Base-by-base conservation (phyloP, 2,329 filamentous ascomycete genomes). In the Stylonectria norvegica region DNA sequence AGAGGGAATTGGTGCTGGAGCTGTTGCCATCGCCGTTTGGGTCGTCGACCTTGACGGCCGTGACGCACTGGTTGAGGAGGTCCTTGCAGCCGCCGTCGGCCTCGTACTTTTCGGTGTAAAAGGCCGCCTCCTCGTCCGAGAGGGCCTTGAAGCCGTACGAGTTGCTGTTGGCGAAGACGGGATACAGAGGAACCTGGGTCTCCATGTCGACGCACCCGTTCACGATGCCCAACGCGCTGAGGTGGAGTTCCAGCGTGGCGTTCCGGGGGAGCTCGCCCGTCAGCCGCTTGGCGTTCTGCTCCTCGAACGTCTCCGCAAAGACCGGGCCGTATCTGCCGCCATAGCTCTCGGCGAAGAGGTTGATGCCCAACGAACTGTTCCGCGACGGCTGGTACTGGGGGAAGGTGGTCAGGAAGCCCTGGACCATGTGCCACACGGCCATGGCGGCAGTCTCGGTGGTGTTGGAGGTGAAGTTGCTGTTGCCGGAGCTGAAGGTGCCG, bases 181-280 rank as follows among this genome's bases (percentile, higher is more conserved):
- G 72, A 48, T 77, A 80, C 50, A 65, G 76, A 3, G 76, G 73
- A 4, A 69, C 67, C 62, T 88, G 81, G 1, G 80, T 69, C 20
- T 79, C 59, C 50, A 76, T 71, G 55, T 89, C 86, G 23, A 89
- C 68, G 48, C 83, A 78, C 10, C 83, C 85, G 58, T 89, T 86
- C 42, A 87, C 68, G 42, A 89, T 84, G 16, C 84, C 83, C 0
- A 89, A 62, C 0, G 83, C 78, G 11, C 67, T 68, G 7, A 89
- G 67, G 38, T 76, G 73, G 34, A 86, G 76, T 20, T 78, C 72
- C 9, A 83, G 62, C 2, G 77, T 81, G 23, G 63, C 68, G 44
- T 74, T 73, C 14, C 57, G 61, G 7, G 72, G 59, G 2, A 78
- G 42, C 2, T 69, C 60, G 3, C 79, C 75, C 39, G 70, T 74